Base-by-base conservation (phyloP, 805 yeast genomes). In the Saccharomycopsis lassenensis region DNA sequence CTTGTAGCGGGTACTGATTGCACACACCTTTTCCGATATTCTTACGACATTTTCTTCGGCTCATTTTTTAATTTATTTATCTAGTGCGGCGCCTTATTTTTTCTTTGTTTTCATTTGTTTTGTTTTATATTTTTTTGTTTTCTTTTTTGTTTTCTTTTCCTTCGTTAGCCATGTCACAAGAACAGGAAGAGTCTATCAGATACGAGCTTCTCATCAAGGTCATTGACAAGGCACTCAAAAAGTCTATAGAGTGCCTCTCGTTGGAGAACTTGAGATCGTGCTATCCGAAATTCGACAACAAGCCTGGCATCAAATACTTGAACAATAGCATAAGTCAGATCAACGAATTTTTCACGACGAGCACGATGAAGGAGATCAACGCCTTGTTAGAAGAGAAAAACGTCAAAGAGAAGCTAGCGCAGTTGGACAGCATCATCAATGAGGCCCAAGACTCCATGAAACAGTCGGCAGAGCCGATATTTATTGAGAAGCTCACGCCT, bases 311-410 rank as follows among this genome's bases (percentile, higher is more conserved):
- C 4, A 56, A 57, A 23, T 52, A 61, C 1, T 54, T 71, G 14
- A 62, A 62, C 24, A 58, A 60, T 14, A 74, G 74, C 1, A 48
- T 69, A 25, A 52, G 55, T 10, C 77, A 71, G 43, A 62, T 72
- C 14, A 56, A 61, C 19, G 51, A 55, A 28, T 69, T 62, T 41
- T 70, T 73, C 66, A 56, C 56, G 27, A 46, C 51, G 12, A 59
- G 62, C 25, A 54, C 62, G n/a, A 40, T 57, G 25, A 57, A 60
- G 31, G 77, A 72, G 45, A 68, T 71, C 39, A 62, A 65, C 10
- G 56, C 61, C 26, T 65, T 72, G 6, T 63, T 65, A 46, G 49
- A 52, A 7, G 77, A 72, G 31, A 46, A 61, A 20, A 43, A 49
- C 11, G 46, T 58, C 1, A 37, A 44, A 10, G 30, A 35, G 11